Base-by-base conservation (phyloP, 768 basidiomycete genomes). In the Multifurca ochricompacta region DNA sequence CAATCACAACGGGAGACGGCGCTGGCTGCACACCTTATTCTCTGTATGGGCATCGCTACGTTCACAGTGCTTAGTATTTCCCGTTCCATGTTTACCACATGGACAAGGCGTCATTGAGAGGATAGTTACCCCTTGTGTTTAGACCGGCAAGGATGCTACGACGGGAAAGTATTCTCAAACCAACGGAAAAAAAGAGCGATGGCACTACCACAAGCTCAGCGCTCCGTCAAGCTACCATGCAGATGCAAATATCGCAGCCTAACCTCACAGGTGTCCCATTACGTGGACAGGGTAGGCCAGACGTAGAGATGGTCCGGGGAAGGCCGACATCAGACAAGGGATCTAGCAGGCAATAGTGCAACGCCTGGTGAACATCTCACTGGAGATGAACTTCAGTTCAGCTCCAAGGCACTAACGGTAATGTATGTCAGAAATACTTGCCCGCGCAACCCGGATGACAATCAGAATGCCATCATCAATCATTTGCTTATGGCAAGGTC, bases 401-500 rank as follows among this genome's bases (percentile, higher is more conserved):
- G 42, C 23, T 37, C 27, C 34, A 39, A 31, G 48, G 42, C 42
- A 34, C 54, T 40, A 50, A 36, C n/a, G 21, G 6, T 2, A 27
- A 37, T 11, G 34, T 52, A n/a, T n/a, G 21, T 52, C 32, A 48
- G 39, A 48, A 41, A n/a, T 27, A n/a, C 19, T 16, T 19, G 3
- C 18, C 42, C 19, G n/a, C 27, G 25, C 9, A 37, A 18, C 13
- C 4, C 7, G 16, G 27, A 52, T 40, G 42, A 23, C 19, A 16
- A 42, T 14, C 21, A 23, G 19, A 30, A n/a, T 41, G 23, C 31
- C 53, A 32, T 54, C 51, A 42, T 28, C 55, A 18, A 42, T 28
- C 55, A 18, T 59, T 64, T 69, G 52, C 64, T 60, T 54, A 65
- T 61, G 34, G 79, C 64, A 37, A 88, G 78, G 40, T 87, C 85